Conservation (phyloP, 2,329 filamentous ascomycete species). For the Colletotrichum zoysiae region DNA sequence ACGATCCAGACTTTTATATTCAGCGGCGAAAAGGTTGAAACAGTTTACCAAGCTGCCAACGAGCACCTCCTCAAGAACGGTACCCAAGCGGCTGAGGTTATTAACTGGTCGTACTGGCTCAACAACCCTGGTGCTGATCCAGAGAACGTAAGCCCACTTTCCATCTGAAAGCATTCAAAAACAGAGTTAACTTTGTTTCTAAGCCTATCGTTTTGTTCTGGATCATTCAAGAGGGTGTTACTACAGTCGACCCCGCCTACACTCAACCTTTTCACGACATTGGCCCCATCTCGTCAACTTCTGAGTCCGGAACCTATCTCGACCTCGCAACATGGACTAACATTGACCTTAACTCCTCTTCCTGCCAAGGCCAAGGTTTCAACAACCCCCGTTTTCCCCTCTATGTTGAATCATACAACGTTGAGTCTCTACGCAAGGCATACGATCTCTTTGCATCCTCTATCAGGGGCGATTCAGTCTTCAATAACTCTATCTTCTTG, state of each 20-base stretch:
- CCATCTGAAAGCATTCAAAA: background rate
- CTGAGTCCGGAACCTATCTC: slow-evolving; percentile 56
- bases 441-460: slow-evolving; percentile 52
- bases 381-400: slow-evolving; percentile 60
- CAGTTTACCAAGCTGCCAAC: slow-evolving; percentile 61
- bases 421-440: slow-evolving; percentile 46
- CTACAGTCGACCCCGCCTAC: slow-evolving; percentile 54
- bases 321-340: slow-evolving; percentile 60
- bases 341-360: slow-evolving; percentile 51
- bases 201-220: slow-evolving; percentile 57
- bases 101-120: slow-evolving; percentile 65
- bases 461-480: slow-evolving; percentile 40
- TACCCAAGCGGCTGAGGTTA: slow-evolving; percentile 57
- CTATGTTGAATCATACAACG: slow-evolving; percentile 56
- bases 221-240: slow-evolving; percentile 58
- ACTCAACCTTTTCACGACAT: slow-evolving; percentile 59
- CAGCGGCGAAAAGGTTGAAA: slow-evolving; percentile 62
- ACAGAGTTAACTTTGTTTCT: background rate
- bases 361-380: slow-evolving; percentile 57
- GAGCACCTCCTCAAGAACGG: slow-evolving; percentile 57
- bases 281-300: slow-evolving; percentile 51
- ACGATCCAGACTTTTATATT: slow-evolving; percentile 60
- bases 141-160: slow-evolving; percentile 49
- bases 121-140: slow-evolving; percentile 57
- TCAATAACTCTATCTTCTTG: slow-evolving; percentile 62